Evolutionary conservation across 2,329 filamentous ascomycete genomes (phyloP).

Genomic region (Ophiostoma ulmi): DNA sequence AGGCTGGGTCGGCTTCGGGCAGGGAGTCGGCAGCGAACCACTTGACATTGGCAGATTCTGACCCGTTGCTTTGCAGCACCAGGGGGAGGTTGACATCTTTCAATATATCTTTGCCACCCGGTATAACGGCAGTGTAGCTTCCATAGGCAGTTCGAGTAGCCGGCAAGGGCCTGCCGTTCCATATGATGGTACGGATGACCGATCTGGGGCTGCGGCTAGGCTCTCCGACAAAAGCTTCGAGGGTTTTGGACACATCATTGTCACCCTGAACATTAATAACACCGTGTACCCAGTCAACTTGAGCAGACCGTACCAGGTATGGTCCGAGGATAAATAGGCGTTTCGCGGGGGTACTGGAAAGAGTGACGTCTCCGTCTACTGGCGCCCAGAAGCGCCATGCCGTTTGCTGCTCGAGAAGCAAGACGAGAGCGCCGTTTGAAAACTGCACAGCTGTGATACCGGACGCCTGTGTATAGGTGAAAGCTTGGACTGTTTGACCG

Average conservation of each 20-base stretch:
- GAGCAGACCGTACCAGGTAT: slow-evolving; percentile 25
- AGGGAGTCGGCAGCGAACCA: slow-evolving; percentile 58
- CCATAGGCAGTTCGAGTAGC: slow-evolving; percentile 39
- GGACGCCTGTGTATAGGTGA: slow-evolving; percentile 26
- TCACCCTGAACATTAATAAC: slow-evolving; percentile 21
- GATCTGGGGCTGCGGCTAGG: neutral
- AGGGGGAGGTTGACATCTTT: slow-evolving; percentile 39
- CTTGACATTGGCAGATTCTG: slow-evolving; percentile 19
- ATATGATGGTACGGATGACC: slow-evolving; percentile 48
- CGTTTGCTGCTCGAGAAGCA: slow-evolving; percentile 48
- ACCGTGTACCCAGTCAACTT: slow-evolving; percentile 33
- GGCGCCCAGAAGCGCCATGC: slow-evolving; percentile 56
- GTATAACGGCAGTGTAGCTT: slow-evolving; percentile 48
- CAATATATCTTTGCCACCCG: slow-evolving; percentile 44
- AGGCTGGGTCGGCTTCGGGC: slow-evolving; percentile 59
- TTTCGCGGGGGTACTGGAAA: slow-evolving; percentile 33
- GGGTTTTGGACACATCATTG: slow-evolving; percentile 21
- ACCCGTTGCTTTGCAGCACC: slow-evolving; percentile 29
- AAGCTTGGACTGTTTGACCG: neutral
- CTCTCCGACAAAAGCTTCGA: slow-evolving; percentile 54
- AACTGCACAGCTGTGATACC: slow-evolving; percentile 46
- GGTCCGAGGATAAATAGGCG: slow-evolving; percentile 54
- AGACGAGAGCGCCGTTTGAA: slow-evolving; percentile 45
- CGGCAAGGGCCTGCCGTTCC: slow-evolving; percentile 50
- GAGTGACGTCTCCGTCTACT: slow-evolving; percentile 29